A percentile compares a stretch with the other conserved stretches of the same genome.
These are phyloP conservation scores for Penicillium sp. DNA, from an alignment of 2,329 filamentous ascomycete species.

Conservation along the genomic window DNA sequence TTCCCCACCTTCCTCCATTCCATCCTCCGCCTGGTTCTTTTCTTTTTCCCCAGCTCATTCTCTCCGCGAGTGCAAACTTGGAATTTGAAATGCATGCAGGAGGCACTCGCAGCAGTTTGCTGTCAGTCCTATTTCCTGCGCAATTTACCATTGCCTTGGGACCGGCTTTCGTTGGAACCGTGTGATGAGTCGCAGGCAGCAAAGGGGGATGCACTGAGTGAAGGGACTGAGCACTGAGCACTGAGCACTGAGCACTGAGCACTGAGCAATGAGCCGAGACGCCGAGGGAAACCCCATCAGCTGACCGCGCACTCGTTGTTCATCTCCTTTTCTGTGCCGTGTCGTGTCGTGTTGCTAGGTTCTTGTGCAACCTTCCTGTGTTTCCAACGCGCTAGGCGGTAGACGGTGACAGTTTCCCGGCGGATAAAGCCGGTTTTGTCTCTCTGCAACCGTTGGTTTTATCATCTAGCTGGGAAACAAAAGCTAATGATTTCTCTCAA, in stretches of 20 bases:
- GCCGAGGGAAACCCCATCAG: neutral
- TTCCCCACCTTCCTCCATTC: neutral
- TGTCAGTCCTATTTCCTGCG: neutral
- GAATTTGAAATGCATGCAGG: neutral
- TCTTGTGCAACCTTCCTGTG: constrained; percentile 15
- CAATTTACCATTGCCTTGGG: neutral
- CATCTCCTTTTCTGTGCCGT: constrained; percentile 7
- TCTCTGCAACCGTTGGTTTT: neutral
- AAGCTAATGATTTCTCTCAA: neutral
- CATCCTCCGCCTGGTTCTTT: neutral
- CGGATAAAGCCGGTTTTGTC: neutral
- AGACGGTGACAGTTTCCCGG: neutral
- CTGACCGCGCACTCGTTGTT: neutral
- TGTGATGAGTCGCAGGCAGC: constrained; percentile 1
- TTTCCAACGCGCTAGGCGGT: neutral
- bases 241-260: neutral
- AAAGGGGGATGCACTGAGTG: neutral
- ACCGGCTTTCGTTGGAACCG: neutral
- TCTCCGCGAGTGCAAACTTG: neutral
- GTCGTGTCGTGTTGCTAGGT: constrained; percentile 4
- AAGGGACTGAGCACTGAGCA: neutral
- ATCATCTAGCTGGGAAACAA: neutral
- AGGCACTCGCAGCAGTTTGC: neutral
- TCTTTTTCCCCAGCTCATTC: neutral
- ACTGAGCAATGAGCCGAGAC: neutral